These are phyloP conservation scores for Sporothrix humicola DNA, from an alignment of 2,329 filamentous ascomycete species.

Conservation along the genomic window DNA sequence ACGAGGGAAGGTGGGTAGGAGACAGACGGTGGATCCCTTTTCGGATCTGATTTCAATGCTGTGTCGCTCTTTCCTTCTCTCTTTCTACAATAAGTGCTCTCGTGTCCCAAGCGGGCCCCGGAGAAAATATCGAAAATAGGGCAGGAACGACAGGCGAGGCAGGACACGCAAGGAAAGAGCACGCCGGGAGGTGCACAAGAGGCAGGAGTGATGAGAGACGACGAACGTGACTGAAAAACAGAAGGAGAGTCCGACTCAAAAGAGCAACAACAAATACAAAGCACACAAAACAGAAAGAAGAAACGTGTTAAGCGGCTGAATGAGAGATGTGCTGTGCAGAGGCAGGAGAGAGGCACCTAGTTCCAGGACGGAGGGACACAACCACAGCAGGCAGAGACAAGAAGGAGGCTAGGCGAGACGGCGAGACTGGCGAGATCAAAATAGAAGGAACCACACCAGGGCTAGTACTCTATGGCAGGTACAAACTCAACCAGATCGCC, in stretches of 20 bases:
- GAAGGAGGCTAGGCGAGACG: background rate
- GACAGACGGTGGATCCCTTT: constrained; percentile 5
- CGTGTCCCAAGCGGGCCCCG: background rate
- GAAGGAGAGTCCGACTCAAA: constrained; percentile 9
- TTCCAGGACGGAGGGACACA: constrained; percentile 18
- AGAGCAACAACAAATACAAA: too few species aligned
- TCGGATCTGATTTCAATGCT: background rate
- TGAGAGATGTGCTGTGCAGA: background rate
- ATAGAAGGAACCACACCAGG: background rate
- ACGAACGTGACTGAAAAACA: background rate
- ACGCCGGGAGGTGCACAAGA: background rate
- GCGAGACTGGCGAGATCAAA: background rate
- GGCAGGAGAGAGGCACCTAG: background rate
- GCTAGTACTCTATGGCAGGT: background rate
- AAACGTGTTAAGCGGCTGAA: constrained; percentile 30
- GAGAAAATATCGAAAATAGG: background rate
- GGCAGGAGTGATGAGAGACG: background rate
- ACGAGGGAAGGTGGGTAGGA: background rate
- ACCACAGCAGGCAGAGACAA: background rate
- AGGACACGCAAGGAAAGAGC: constrained; percentile 2
- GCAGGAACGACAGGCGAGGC: constrained; percentile 13
- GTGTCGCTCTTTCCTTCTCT: constrained; percentile 6
- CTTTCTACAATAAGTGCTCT: background rate
- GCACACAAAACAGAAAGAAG: background rate
- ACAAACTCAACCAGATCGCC: background rate